Evolutionary conservation across 345 rosid species (phyloP), one percentile per base, ranked within the genome.

Genomic region (Salix brachista): DNA sequence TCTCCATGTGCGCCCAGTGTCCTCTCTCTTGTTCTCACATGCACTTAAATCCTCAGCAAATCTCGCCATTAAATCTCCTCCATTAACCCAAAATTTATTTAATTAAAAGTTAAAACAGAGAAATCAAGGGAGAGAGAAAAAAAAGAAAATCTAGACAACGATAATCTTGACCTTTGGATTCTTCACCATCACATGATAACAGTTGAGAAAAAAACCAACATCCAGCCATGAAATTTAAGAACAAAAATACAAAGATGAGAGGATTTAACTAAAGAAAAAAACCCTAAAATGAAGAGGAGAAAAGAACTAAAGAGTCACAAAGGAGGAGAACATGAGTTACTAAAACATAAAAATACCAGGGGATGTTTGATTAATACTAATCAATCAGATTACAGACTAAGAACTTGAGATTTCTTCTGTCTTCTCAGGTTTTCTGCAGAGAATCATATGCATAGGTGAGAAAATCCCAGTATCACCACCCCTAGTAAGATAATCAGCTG

Each of bases 371-470:
- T 21, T 8, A 77, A 19, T 25, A 44, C 8, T 18, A 44, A 11
- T 16, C 36, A 46, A 13, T 26, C 36, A 16, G 23, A 36, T 12
- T 9, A 0, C 14, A 21, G 69, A 58, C 81, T 83, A 87, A 70
- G 83, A 78, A 48, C 73, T n/a, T 1, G 80, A 71, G 44, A 77
- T 37, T 16, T 32, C 5, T 36, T 19, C 48, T 37, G 74, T 73
- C 18, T 76, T 72, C 80, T 79, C 88, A 16, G 97, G 99, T 75
- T 95, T 95, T 78, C 91, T 88, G 86, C 93, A 89, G 82, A 95
- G 97, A 62, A 93, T 81, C 97, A 95, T 93, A 81, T 95, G 92
- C 99, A 95, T 95, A 34, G 99, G 99, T 36, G 89, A 52, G 85
- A 95, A 95, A 21, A 95, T 95, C n/a, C 90, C 99, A 46, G 87